These are phyloP conservation scores for Thielaviopsis musarum DNA, from an alignment of 2,329 filamentous ascomycete genomes.

Conservation along the genomic window DNA sequence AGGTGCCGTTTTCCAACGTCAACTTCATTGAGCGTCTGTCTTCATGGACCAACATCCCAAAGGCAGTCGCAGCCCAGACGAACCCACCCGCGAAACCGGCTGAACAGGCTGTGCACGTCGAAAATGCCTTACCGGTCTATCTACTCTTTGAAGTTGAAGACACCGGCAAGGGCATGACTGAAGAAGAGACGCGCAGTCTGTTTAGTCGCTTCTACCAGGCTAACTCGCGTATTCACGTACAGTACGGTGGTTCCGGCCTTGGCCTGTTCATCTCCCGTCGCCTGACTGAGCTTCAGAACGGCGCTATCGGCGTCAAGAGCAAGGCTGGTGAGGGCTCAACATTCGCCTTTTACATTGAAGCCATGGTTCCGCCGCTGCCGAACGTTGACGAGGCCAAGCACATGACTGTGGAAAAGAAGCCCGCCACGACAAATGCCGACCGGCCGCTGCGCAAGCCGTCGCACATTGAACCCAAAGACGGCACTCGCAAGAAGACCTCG, in stretches of 20 bases:
- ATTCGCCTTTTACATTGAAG: constrained; percentile 59
- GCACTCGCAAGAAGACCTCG: not conserved
- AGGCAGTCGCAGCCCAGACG: not conserved
- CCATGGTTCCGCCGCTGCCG: constrained; percentile 26
- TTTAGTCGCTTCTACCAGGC: constrained; percentile 71
- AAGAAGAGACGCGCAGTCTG: constrained; percentile 54
- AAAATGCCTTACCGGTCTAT: constrained; percentile 27
- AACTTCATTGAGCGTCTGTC: constrained; percentile 39
- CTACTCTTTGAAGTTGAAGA: constrained; percentile 61
- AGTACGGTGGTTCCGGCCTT: constrained; percentile 64
- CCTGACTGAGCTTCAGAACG: constrained; percentile 66
- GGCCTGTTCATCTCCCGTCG: constrained; percentile 66
- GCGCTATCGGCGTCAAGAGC: constrained; percentile 61
- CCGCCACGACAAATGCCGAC: not conserved
- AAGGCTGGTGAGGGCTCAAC: constrained; percentile 52
- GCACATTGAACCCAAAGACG: not conserved
- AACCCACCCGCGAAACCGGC: not conserved
- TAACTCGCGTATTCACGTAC: constrained; percentile 56
- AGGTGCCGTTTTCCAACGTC: constrained; percentile 29
- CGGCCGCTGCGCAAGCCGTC: not conserved
- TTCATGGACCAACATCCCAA: constrained; percentile 23
- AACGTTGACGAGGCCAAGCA: constrained; percentile 25
- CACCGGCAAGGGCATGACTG: constrained; percentile 56
- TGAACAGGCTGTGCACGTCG: not conserved
- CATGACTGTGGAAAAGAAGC: constrained; percentile 18